Conservation (phyloP, 2,329 filamentous ascomycete genomes). For the Fonsecaea multimorphosa region DNA sequence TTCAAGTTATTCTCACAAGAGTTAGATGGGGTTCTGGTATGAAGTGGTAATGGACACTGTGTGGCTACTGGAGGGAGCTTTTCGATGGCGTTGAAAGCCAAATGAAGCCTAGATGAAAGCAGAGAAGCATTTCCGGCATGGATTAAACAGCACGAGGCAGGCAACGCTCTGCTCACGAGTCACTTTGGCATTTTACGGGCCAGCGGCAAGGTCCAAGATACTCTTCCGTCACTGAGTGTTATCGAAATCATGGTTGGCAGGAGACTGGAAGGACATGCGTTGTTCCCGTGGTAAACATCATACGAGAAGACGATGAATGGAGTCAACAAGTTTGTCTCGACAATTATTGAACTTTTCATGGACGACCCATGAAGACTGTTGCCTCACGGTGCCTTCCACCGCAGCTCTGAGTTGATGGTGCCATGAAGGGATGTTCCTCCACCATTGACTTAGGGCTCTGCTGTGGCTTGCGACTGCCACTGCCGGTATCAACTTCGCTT, state of each 20-base stretch:
- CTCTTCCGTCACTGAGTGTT: background rate
- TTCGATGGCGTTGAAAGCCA: background rate
- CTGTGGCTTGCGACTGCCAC: background rate
- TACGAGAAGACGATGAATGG: background rate
- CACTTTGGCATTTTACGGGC: no score
- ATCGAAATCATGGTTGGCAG: background rate
- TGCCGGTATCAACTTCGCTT: background rate
- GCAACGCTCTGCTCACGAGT: no score
- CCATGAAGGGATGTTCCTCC: background rate
- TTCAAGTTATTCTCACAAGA: constrained; percentile 30
- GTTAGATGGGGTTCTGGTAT: constrained; percentile 34
- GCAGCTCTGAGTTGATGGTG: background rate
- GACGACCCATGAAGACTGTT: background rate
- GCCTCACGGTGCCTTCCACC: background rate
- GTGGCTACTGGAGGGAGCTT: background rate
- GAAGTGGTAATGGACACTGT: background rate
- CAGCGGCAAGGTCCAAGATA: no score
- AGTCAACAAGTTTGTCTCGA: background rate
- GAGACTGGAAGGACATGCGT: background rate
- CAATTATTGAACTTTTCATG: background rate
- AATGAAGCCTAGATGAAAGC: background rate
- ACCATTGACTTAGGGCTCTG: background rate
- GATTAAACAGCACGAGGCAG: no score
- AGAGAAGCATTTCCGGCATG: background rate
- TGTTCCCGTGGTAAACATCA: background rate